Evolutionary conservation across 176 grass and related monocot species (phyloP), one percentile per base, ranked within the genome.

Genomic region (Otatea glauca): DNA sequence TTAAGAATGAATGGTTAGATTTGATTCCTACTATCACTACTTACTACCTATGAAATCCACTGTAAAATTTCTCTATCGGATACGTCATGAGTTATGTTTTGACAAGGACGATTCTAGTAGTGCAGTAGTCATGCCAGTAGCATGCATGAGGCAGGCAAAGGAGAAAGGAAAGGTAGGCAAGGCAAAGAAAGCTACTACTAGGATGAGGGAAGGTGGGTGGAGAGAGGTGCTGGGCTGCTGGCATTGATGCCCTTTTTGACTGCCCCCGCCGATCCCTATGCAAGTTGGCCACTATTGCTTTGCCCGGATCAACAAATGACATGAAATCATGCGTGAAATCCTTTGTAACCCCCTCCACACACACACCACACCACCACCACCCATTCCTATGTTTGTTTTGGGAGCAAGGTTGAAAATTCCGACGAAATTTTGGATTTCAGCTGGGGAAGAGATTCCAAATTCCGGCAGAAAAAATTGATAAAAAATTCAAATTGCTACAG

Each of bases 181-280:
- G 67, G 12, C 14, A 21, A 3, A 21, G 16, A 24, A 45, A 27
- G 38, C 59, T 23, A 34, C 35, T 37, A 37, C 41, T 37, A 45
- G 23, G 54, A 58, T 0, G 7, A 12, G 7, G 2, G 15, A 60
- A 3, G 68, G 18, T 82, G 53, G 80, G 72, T 14, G 50, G 18
- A 38, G 72, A 6, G 27, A 18, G n/a, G n/a, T n/a, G n/a, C n/a
- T n/a, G n/a, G n/a, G n/a, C n/a, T 41, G 61, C 25, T 4, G 37
- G 79, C 14, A 60, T 77, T 0, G 25, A 61, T 29, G 44, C 3
- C 7, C 43, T 62, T 74, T 73, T 83, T 64, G 70, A 83, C 81
- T 16, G 55, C 55, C 55, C 16, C 55, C 29, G 16, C 34, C 29
- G 35, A 56, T 79, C 34, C 27, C 27, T 2, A n/a, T 10, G 49